Evolutionary conservation across 1,284 basidiomycete species (phyloP).

Genomic region (Mycosarcoma mackinlayi): DNA sequence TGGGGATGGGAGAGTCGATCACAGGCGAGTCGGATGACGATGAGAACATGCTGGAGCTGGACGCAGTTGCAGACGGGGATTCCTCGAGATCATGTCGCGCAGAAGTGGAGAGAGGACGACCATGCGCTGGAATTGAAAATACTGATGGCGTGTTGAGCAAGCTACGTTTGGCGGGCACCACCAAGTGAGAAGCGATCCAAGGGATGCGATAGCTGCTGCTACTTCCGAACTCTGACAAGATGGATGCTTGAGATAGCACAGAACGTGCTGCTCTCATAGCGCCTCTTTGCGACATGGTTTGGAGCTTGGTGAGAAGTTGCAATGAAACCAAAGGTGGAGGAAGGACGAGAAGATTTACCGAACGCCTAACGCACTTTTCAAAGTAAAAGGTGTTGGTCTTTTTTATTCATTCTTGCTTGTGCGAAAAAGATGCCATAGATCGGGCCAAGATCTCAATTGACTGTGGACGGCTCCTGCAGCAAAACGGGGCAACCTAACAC

Average conservation of each 20-base stretch:
- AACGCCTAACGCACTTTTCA: too few species aligned
- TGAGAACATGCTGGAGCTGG: slow-evolving; percentile 6
- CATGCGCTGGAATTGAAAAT: background rate
- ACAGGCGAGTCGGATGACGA: slow-evolving; percentile 36
- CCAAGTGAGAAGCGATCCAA: background rate
- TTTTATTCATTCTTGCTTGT: too few species aligned
- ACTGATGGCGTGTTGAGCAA: background rate
- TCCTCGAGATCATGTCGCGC: slow-evolving; percentile 1
- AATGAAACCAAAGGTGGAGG: background rate
- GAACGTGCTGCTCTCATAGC: background rate
- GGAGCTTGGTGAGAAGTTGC: background rate
- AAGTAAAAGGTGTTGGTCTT: background rate
- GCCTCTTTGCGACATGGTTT: slow-evolving; percentile 11
- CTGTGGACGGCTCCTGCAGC: too few species aligned
- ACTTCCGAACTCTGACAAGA: slow-evolving; percentile 1
- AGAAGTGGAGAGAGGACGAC: slow-evolving; percentile 5
- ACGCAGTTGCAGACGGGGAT: slow-evolving; percentile 1
- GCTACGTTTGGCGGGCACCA: background rate
- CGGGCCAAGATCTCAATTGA: too few species aligned
- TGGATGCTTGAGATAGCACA: slow-evolving; percentile 5
- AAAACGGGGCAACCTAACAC: too few species aligned
- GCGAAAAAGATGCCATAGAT: too few species aligned
- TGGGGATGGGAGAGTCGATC: slow-evolving; percentile 75
- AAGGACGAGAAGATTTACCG: background rate
- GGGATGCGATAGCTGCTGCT: background rate